Evolutionary conservation across 2,329 filamentous ascomycete genomes (phyloP), one percentile per base, ranked within the genome.

Genomic region (Plectosphaerella plurivora): DNA sequence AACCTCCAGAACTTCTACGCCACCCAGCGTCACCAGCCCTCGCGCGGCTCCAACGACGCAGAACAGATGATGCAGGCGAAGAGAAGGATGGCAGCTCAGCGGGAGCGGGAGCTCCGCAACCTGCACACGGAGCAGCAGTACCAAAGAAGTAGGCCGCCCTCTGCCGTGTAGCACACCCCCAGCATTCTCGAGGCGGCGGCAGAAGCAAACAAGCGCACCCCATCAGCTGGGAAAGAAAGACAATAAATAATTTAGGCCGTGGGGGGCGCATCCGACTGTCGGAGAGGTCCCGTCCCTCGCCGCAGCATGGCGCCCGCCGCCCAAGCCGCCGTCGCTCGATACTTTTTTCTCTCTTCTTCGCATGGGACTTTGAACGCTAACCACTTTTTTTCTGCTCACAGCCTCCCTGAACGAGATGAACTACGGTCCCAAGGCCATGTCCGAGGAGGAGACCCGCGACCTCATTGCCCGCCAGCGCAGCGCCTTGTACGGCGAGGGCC

Each of bases 81-180:
- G 83, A 91, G 94, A 78, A 89, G 93, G 80, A 95, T 97, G 90
- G 94, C 94, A 67, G 94, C 94, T 72, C 94, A 97, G 78, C 90
- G 94, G 75, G 94, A 99, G 81, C 89, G 93, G 75, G 94, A 99
- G 79, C 87, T 99, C 73, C 91, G 94, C 75, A 99, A 97, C 77
- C 96, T 97, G 77, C 94, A 99, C 78, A 95, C 97, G 77, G 94
- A 99, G 84, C 94, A 99, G 84, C 94, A 99, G 85, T 97, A 96
- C 78, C 96, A 97, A 81, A 87, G 93, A 90, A 97, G 94, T 97
- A 90, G 85, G 88, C 85, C 85, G 73, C 82, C 84, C 83, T 83
- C 82, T 81, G 79, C 82, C 83, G 81, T 82, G 83, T 88, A 86
- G 82, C 82, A 78, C 69, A 76, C 73, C 22, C 36, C 24, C 39